A percentile compares a stretch with the other conserved stretches of the same genome.
Conservation (phyloP, 345 rosid species). For the Diplotaxis tenuifolia region DNA sequence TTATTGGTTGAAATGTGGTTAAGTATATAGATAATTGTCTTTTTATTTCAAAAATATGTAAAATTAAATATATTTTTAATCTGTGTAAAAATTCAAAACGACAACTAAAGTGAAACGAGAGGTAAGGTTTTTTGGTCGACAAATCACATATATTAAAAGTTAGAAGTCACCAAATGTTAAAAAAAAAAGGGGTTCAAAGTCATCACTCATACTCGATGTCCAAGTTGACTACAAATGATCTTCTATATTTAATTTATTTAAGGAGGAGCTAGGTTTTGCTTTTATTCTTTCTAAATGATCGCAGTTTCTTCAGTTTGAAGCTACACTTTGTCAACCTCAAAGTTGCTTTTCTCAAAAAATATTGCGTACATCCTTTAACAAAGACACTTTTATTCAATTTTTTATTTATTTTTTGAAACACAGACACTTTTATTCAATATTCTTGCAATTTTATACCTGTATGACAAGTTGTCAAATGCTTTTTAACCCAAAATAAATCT, state of each 20-base stretch:
- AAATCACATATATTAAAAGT: constrained; percentile 5
- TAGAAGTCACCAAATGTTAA: constrained; percentile 35
- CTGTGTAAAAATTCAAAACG: no score
- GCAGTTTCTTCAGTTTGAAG: constrained; percentile 41
- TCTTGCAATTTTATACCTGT: neutral
- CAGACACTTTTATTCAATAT: constrained; percentile 22
- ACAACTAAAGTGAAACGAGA: no score
- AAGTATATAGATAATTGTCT: no score
- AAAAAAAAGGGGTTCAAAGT: no score
- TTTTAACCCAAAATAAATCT: constrained; percentile 2
- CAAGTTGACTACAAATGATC: constrained; percentile 34
- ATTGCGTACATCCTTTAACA: constrained; percentile 28
- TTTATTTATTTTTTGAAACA: no score
- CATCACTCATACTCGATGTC: constrained; percentile 31
- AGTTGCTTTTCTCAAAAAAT: no score
- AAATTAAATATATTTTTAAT: no score
- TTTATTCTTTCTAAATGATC: constrained; percentile 34
- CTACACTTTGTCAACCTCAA: constrained; percentile 41
- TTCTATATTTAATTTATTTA: constrained; percentile 24
- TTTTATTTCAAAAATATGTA: no score
- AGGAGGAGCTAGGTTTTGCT: constrained; percentile 33
- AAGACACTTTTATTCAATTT: constrained; percentile 23
- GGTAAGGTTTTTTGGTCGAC: neutral
- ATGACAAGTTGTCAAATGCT: constrained; percentile 26
- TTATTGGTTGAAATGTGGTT: no score